These are phyloP conservation scores for Arxiozyma bovina DNA, from an alignment of 1,139 yeast genomes.

Conservation along the genomic window DNA sequence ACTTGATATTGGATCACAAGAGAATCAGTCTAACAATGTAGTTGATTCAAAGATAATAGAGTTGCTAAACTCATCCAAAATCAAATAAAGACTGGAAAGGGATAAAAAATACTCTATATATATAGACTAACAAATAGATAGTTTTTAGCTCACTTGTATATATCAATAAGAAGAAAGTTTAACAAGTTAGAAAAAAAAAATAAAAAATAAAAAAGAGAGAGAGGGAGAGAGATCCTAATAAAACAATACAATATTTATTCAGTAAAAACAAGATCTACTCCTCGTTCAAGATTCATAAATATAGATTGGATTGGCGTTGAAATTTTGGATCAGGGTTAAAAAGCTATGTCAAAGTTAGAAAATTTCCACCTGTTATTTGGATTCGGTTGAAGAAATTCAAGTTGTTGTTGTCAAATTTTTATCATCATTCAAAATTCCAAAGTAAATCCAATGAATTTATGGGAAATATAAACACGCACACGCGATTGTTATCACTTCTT, in stretches of 20 bases:
- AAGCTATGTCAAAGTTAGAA: conserved; percentile 29
- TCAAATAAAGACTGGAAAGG: not conserved
- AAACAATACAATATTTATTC: too few species aligned
- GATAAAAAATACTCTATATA: not conserved
- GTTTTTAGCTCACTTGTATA: not conserved
- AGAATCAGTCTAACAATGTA: not conserved
- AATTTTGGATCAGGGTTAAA: conserved; percentile 24
- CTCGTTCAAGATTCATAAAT: too few species aligned
- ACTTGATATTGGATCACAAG: not conserved
- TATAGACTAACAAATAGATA: not conserved
- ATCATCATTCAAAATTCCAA: conserved; percentile 36
- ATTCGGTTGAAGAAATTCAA: conserved; percentile 40
- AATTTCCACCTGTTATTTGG: conserved; percentile 31
- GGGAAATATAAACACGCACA: not conserved
- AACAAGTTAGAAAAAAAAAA: too few species aligned
- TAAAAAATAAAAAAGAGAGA: too few species aligned
- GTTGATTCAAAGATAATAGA: conserved; percentile 1
- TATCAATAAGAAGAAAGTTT: too few species aligned
- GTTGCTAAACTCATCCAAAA: not conserved
- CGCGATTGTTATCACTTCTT: too few species aligned
- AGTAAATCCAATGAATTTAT: not conserved
- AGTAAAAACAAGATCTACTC: too few species aligned
- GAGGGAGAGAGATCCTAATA: too few species aligned
- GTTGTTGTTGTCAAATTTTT: conserved; percentile 37
- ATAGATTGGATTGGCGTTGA: not conserved